A percentile compares a stretch with the other conserved stretches of the same genome.
phyloP scores from a whole-genome alignment of 352 stramenopile species.

The Globisporangium camurandrum region DNA sequence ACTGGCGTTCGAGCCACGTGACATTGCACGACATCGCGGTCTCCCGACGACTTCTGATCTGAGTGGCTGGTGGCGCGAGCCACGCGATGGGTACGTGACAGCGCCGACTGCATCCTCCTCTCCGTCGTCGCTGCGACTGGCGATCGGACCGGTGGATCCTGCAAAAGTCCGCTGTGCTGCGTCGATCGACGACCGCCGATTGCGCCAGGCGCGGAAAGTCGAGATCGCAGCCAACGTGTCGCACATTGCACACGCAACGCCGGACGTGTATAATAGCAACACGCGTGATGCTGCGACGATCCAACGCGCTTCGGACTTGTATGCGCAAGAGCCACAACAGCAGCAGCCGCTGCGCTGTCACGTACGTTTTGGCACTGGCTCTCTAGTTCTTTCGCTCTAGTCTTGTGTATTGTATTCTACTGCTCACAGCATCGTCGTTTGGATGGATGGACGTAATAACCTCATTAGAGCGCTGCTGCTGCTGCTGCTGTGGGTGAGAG shows the following conservation, averaged over 20 bases:
- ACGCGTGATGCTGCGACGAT: slow-evolving; percentile 15
- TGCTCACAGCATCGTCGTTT: too few relatives aligned
- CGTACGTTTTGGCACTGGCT: too few relatives aligned
- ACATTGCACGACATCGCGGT: slow-evolving; percentile 40
- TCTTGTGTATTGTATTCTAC: too few relatives aligned
- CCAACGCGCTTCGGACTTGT: slow-evolving; percentile 25
- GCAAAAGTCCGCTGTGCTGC: slow-evolving; percentile 28
- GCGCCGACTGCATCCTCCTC: slow-evolving; percentile 29
- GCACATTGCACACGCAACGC: slow-evolving; percentile 21
- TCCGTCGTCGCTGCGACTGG: slow-evolving; percentile 35
- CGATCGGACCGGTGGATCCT: slow-evolving; percentile 39
- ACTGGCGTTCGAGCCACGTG: slow-evolving; percentile 44
- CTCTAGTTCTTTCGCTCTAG: too few relatives aligned
- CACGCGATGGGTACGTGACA: slow-evolving; percentile 43
- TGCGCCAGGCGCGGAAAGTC: slow-evolving; percentile 21
- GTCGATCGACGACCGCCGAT: slow-evolving; percentile 30
- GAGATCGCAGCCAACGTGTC: slow-evolving; percentile 42
- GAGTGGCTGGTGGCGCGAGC: slow-evolving; percentile 45
- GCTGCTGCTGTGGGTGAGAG: too few relatives aligned
- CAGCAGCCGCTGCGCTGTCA: too few relatives aligned
- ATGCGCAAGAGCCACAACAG: slow-evolving; percentile 31
- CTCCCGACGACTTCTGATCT: slow-evolving; percentile 42
- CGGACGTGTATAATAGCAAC: slow-evolving; percentile 19
- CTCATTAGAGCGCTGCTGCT: too few relatives aligned
- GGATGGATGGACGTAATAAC: too few relatives aligned